A percentile compares a stretch with the other conserved stretches of the same genome.
These are phyloP conservation scores for Alisma plantagoaquatica DNA, from an alignment of 106 monocot genomes.

Conservation along the genomic window DNA sequence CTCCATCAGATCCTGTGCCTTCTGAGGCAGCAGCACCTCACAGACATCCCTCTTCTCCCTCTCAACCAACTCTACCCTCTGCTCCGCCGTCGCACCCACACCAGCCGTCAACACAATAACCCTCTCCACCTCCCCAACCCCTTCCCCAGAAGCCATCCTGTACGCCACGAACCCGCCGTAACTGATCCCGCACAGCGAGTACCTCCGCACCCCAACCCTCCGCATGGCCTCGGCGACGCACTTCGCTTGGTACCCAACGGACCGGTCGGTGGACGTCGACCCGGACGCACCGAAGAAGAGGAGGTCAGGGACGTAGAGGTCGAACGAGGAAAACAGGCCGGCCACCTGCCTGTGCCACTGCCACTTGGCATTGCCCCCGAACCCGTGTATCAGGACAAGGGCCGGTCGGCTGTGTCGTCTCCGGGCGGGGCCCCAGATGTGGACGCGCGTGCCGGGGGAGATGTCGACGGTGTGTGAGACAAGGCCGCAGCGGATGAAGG, in stretches of 20 bases:
- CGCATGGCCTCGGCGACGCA: slow-evolving; percentile 30
- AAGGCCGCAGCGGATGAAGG: slow-evolving; percentile 14
- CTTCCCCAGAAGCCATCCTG: slow-evolving; percentile 32
- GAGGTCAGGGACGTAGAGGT: slow-evolving; percentile 58
- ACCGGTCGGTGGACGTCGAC: slow-evolving; percentile 28
- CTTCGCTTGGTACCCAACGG: slow-evolving; percentile 43
- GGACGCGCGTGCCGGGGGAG: slow-evolving; percentile 44
- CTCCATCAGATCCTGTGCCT: slow-evolving; percentile 31
- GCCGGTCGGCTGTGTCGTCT: slow-evolving; percentile 8
- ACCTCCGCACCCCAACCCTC: slow-evolving; percentile 8
- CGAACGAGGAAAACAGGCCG: slow-evolving; percentile 31
- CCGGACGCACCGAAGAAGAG: slow-evolving; percentile 54
- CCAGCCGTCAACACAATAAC: slow-evolving; percentile 38
- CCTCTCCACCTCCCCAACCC: slow-evolving; percentile 10
- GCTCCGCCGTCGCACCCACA: slow-evolving; percentile 17
- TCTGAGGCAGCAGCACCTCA: slow-evolving; percentile 45
- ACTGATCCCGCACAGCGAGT: slow-evolving; percentile 36
- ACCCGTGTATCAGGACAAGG: slow-evolving; percentile 63
- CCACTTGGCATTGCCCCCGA: slow-evolving; percentile 36
- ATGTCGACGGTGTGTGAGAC: slow-evolving; percentile 17
- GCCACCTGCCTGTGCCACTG: slow-evolving; percentile 46
- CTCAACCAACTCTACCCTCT: slow-evolving; percentile 17
- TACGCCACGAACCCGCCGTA: slow-evolving; percentile 79
- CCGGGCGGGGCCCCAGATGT: slow-evolving; percentile 30
- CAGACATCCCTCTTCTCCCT: slow-evolving; percentile 34